Percentiles rank a stretch among this genome's conserved stretches.
Evolutionary conservation across 805 yeast genomes (phyloP).

Genomic region (Vanderwaltozyma polyspora): DNA sequence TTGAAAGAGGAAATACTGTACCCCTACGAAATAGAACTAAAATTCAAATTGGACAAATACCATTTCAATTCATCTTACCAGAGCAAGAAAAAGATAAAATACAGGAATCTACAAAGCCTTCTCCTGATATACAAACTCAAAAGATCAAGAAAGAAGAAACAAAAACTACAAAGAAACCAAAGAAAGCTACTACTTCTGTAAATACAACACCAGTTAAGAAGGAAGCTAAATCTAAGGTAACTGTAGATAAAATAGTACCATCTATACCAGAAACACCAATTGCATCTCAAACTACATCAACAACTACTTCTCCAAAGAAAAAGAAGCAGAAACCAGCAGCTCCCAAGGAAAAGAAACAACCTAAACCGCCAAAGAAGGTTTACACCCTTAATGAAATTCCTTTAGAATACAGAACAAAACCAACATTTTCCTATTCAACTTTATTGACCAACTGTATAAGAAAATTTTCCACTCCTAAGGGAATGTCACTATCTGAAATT

Average conservation of each 20-base stretch:
- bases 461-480: conserved; percentile 52
- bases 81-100: conserved; percentile 36
- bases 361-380: conserved; percentile 46
- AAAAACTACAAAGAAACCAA: conserved; percentile 2
- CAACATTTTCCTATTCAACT: conserved; percentile 68
- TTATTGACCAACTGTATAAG: conserved; percentile 71
- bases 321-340: conserved; percentile 13
- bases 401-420: conserved; percentile 73
- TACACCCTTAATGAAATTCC: conserved; percentile 82
- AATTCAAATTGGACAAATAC: conserved; percentile 87
- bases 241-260: neutral
- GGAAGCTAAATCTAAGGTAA: too few species aligned
- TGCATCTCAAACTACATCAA: neutral
- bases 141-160: conserved; percentile 7
- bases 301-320: conserved; percentile 1
- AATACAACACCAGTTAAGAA: too few species aligned
- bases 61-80: conserved; percentile 81
- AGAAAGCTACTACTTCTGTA: conserved; percentile 5
- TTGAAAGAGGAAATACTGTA: conserved; percentile 84
- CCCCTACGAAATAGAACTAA: conserved; percentile 73
- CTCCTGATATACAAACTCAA: neutral
- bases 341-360: conserved; percentile 38
- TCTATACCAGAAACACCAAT: conserved; percentile 1
- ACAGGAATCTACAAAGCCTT: conserved; percentile 12
- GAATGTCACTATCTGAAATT: conserved; percentile 75